Evolutionary conservation across 129 eudicot species (phyloP), one percentile per base, ranked within the genome.

Genomic region (Rutidosis leptorrhynchoides): DNA sequence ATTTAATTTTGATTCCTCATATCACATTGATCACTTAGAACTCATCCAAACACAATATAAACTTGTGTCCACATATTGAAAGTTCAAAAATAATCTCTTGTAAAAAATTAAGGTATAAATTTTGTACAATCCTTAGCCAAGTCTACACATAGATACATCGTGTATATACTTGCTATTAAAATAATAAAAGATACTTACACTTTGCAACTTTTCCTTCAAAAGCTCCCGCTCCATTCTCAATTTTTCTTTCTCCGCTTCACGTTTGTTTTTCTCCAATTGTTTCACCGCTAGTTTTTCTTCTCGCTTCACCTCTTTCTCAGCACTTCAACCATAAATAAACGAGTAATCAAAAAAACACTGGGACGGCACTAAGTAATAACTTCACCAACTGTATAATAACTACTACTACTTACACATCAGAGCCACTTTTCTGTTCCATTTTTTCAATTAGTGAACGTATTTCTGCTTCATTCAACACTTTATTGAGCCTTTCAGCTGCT

Each of bases 191-290:
- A 2, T 61, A 48, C 93, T 71, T 75, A 94, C 99, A 62, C 53
- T 84, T 62, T 83, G 93, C 82, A 89, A 58, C 75, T 89, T 94
- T 70, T 94, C 99, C 77, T 86, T 94, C 78, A 82, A 78, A 67
- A 80, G 96, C 60, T 94, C 95, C 67, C 85, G 86, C 45, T 84
- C 93, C 77, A 84, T 68, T 77, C 79, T 82, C 69, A 80, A 70
- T 79, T 77, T 94, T 77, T 86, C 95, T 84, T 84, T 94, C 74
- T 94, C 99, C 29, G 10, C 82, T 58, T 86, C 88, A 42, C 87
- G 96, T 80, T 82, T 84, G 63, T 62, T 83, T 79, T 75, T 94
- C 95, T 94, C 99, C 76, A 86, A 64, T 68, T 86, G 95, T 84
- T 82, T 88, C 73, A 86, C 79, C 26, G 78, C 73, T 29, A 77